These are phyloP conservation scores for Populus ilicifolia DNA, from an alignment of 345 rosid genomes.

Conservation along the genomic window DNA sequence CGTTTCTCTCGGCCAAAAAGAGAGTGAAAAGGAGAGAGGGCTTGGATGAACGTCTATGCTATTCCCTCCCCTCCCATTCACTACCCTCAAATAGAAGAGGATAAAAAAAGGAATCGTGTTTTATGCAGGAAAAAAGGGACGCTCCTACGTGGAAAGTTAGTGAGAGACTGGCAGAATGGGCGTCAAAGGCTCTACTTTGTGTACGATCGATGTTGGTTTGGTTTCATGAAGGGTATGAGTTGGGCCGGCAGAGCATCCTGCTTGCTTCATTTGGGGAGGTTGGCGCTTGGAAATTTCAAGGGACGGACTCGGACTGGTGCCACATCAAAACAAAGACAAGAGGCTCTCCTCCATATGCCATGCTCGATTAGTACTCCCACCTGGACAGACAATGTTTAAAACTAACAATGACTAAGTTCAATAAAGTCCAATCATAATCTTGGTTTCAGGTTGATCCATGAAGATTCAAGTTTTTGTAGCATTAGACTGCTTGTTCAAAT, in stretches of 20 bases:
- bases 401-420: too few species aligned
- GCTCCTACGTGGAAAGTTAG: background rate
- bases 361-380: too few species aligned
- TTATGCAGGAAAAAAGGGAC: background rate
- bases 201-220: background rate
- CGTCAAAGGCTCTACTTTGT: background rate
- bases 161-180: background rate
- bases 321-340: background rate
- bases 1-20: background rate
- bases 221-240: background rate
- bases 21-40: background rate
- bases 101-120: background rate
- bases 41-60: background rate
- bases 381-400: too few species aligned
- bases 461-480: too few species aligned
- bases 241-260: background rate
- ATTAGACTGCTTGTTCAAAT: too few species aligned
- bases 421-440: too few species aligned
- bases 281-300: background rate
- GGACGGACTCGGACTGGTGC: background rate
- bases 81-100: background rate
- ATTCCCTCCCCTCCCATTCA: background rate
- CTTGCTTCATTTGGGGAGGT: background rate
- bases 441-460: too few species aligned
- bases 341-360: background rate